Conservation (phyloP, 805 yeast species). For the Blastobotrys chiropterorum region DNA sequence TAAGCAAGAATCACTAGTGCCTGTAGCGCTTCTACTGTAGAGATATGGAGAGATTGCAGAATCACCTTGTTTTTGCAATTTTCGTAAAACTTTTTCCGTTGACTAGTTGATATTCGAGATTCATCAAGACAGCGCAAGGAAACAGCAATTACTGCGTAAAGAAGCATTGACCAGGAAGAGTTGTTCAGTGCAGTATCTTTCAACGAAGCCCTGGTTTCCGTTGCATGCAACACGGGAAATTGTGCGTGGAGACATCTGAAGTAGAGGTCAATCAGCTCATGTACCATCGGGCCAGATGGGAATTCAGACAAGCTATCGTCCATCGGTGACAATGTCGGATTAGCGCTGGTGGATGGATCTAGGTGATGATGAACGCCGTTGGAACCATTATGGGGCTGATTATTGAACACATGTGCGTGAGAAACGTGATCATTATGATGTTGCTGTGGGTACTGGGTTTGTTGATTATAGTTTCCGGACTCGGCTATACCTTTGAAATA, state of each 20-base stretch:
- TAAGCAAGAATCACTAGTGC: conserved; percentile 22
- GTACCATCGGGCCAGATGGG: conserved; percentile 9
- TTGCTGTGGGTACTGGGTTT: no score
- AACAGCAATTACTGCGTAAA: conserved; percentile 20
- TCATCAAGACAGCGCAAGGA: conserved; percentile 18
- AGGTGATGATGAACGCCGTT: no score
- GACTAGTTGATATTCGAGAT: conserved; percentile 6
- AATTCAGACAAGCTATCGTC: background rate
- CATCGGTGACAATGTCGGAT: background rate
- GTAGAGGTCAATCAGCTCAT: conserved; percentile 56
- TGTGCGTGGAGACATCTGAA: conserved; percentile 76
- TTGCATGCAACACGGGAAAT: conserved; percentile 64
- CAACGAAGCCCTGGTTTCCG: conserved; percentile 8
- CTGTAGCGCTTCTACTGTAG: conserved; percentile 21
- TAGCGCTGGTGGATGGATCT: background rate
- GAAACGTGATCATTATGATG: no score
- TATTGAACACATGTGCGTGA: no score
- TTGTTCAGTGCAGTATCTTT: background rate
- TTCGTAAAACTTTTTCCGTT: conserved; percentile 13
- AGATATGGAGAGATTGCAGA: conserved; percentile 18
- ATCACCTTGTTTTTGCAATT: conserved; percentile 20
- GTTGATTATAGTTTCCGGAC: background rate
- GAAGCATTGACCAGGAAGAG: conserved; percentile 10
- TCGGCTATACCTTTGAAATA: background rate
- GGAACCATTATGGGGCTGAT: no score